A percentile compares a stretch with the other conserved stretches of the same genome.
These are phyloP conservation scores for Penicillium desertorum DNA, from an alignment of 495 filamentous ascomycete genomes.

Conservation along the genomic window DNA sequence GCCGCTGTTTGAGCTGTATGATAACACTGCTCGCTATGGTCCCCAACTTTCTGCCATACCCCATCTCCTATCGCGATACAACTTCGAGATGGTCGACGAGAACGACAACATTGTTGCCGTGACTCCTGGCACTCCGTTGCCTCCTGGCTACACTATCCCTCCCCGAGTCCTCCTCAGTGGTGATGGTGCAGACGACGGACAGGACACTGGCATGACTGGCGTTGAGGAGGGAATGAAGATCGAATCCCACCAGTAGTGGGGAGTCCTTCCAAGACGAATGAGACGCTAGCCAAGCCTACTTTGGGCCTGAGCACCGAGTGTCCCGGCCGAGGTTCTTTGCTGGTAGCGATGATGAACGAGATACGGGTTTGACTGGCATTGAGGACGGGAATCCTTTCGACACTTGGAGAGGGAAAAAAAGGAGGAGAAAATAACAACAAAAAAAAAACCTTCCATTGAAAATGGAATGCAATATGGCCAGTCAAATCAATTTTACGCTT, in stretches of 20 bases:
- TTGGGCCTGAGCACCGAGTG: background rate
- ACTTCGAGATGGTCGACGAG: constrained; percentile 99
- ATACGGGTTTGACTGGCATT: background rate
- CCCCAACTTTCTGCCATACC: constrained; percentile 96
- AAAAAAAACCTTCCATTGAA: background rate
- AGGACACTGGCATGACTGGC: constrained; percentile 47
- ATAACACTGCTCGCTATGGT: constrained; percentile 92
- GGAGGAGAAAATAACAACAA: background rate
- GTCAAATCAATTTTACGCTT: constrained; percentile 6
- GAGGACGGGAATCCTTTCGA: background rate
- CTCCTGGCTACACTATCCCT: constrained; percentile 52
- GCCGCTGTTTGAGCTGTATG: constrained; percentile 94
- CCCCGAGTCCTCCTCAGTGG: constrained; percentile 77
- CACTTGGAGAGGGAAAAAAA: background rate
- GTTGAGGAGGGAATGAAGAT: constrained; percentile 31
- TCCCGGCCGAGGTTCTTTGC: background rate
- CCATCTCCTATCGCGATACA: constrained; percentile 87
- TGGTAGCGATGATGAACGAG: background rate
- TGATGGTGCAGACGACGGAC: constrained; percentile 36
- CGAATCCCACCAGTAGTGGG: constrained; percentile 18
- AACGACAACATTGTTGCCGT: constrained; percentile 80
- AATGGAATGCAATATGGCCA: background rate
- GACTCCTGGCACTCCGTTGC: constrained; percentile 65
- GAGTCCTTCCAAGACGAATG: background rate
- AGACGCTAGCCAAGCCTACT: background rate